Evolutionary conservation across 2,329 filamentous ascomycete genomes (phyloP).

Genomic region (Keithomyces neogunnii): DNA sequence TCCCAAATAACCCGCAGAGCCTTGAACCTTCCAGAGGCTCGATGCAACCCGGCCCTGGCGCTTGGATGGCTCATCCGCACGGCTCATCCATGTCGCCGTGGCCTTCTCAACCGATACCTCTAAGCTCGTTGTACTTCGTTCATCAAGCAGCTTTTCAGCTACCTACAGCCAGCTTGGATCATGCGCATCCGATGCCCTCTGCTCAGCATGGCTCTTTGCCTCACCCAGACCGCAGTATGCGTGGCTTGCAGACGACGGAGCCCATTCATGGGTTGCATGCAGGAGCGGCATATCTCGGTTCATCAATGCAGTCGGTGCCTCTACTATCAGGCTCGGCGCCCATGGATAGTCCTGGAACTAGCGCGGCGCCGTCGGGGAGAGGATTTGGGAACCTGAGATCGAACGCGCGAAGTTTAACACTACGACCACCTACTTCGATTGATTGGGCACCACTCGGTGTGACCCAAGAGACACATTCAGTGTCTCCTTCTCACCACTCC

Average conservation of each 20-base stretch:
- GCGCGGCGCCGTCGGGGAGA: not conserved
- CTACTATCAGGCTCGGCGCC: not conserved
- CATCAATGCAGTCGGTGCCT: not conserved
- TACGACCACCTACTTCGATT: slow-evolving; percentile 1
- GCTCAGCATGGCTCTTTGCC: slow-evolving; percentile 4
- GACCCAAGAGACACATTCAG: slow-evolving; percentile 14
- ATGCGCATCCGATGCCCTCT: not conserved
- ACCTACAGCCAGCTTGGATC: not conserved
- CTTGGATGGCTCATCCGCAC: slow-evolving; percentile 18
- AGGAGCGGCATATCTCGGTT: not conserved
- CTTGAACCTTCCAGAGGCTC: slow-evolving; percentile 17
- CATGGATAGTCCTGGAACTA: not conserved
- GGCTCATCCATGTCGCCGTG: slow-evolving; percentile 14
- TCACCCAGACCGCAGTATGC: slow-evolving; percentile 5
- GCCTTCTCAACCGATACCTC: slow-evolving; percentile 10
- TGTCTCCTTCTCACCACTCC: slow-evolving; percentile 8
- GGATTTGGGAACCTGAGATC: not conserved
- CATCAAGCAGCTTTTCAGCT: not conserved
- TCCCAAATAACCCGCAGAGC: slow-evolving; percentile 14
- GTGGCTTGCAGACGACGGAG: not conserved
- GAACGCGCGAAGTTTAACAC: not conserved
- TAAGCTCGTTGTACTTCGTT: not conserved
- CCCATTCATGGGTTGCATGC: not conserved
- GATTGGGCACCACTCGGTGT: slow-evolving; percentile 10
- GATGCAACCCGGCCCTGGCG: slow-evolving; percentile 16